A percentile compares a stretch with the other conserved stretches of the same genome.
phyloP scores from a whole-genome alignment of 2,329 filamentous ascomycete genomes.

The Chrysosporium keratinophilum region DNA sequence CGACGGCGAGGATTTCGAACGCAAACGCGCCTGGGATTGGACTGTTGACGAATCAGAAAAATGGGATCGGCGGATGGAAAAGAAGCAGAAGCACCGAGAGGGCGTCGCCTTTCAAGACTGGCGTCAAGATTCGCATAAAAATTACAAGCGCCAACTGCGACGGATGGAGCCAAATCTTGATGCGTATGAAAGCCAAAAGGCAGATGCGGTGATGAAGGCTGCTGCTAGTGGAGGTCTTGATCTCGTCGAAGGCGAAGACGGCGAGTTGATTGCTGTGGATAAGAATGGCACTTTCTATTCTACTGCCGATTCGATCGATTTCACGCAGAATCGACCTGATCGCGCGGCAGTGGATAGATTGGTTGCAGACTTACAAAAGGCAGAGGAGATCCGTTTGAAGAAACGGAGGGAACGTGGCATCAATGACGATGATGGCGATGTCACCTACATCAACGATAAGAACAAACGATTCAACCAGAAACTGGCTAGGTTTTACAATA shows the following conservation, averaged over 20 bases:
- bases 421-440: constrained; percentile 76
- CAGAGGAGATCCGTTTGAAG: constrained; percentile 76
- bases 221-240: constrained; percentile 76
- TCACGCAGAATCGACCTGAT: constrained; percentile 75
- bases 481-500: constrained; percentile 90
- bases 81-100: constrained; percentile 70
- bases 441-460: constrained; percentile 99
- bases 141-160: constrained; percentile 83
- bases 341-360: constrained; percentile 79
- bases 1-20: constrained; percentile 82
- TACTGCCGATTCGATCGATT: constrained; percentile 70
- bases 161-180: constrained; percentile 68
- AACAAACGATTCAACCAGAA: constrained; percentile 99
- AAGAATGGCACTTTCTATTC: constrained; percentile 84
- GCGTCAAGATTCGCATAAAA: constrained; percentile 73
- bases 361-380: constrained; percentile 75
- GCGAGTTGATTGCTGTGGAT: constrained; percentile 89
- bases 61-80: constrained; percentile 85
- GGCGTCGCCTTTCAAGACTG: constrained; percentile 88
- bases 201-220: constrained; percentile 71
- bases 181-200: constrained; percentile 77
- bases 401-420: constrained; percentile 72
- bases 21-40: constrained; percentile 98
- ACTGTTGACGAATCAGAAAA: constrained; percentile 86
- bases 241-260: constrained; percentile 89